Percentiles rank a stretch among this genome's conserved stretches.
These are phyloP conservation scores for Polyporus tsugae DNA, from an alignment of 1,284 basidiomycete species.

Conservation along the genomic window DNA sequence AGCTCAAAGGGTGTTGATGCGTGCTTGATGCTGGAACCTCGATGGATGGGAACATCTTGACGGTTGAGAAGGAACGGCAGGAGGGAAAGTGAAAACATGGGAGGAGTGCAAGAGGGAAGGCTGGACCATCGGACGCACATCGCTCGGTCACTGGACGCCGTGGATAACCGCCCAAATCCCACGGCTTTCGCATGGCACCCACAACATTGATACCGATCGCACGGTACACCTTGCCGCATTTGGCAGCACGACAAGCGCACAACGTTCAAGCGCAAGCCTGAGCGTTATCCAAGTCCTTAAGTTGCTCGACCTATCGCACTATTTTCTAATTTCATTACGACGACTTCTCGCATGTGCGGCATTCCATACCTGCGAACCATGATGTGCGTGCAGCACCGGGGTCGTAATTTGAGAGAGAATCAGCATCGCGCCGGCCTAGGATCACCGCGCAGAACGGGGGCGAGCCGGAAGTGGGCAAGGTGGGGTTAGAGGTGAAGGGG, in stretches of 20 bases:
- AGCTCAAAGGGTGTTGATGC: neutral
- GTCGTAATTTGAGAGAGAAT: too few species aligned
- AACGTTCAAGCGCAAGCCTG: neutral
- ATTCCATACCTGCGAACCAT: too few species aligned
- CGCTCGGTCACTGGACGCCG: too few species aligned
- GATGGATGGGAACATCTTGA: neutral
- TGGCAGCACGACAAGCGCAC: neutral
- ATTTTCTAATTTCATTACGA: neutral
- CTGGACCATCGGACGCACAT: too few species aligned
- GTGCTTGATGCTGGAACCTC: neutral
- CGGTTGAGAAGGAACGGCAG: neutral
- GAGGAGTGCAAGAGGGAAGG: constrained; percentile 32
- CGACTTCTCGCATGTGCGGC: too few species aligned
- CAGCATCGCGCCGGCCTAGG: too few species aligned
- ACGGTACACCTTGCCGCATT: neutral
- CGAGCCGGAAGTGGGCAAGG: too few species aligned
- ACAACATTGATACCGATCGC: neutral
- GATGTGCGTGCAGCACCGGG: too few species aligned
- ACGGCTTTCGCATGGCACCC: neutral
- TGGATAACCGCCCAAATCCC: neutral
- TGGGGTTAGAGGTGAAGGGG: too few species aligned
- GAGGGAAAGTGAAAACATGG: constrained; percentile 39
- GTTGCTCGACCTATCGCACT: neutral
- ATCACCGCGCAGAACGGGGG: too few species aligned
- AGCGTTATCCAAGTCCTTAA: too few species aligned